Percentiles rank a stretch among this genome's conserved stretches.
Evolutionary conservation across 805 yeast species (phyloP).

Genomic region (Kodamaea laetipori): DNA sequence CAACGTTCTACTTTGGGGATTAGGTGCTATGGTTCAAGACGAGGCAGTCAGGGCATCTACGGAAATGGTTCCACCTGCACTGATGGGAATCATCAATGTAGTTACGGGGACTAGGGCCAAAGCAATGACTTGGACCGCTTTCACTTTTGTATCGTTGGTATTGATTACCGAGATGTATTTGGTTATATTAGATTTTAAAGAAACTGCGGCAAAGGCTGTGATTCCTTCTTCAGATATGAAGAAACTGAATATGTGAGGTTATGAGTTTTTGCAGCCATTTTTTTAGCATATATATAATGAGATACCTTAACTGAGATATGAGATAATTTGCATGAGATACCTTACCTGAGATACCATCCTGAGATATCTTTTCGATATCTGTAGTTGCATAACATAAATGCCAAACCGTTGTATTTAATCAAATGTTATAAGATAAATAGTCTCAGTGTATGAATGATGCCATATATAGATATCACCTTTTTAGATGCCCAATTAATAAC

Average conservation of each 20-base stretch:
- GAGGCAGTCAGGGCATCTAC: conserved; percentile 52
- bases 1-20: conserved; percentile 56
- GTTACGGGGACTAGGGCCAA: conserved; percentile 53
- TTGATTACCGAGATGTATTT: conserved; percentile 30
- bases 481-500: no score
- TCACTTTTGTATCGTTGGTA: conserved; percentile 48
- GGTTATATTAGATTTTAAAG: neutral
- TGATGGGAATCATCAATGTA: conserved; percentile 50
- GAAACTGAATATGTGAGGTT: neutral
- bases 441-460: no score
- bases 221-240: no score
- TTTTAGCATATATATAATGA: no score
- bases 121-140: conserved; percentile 63
- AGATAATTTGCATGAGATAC: no score
- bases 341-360: no score
- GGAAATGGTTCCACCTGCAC: conserved; percentile 48
- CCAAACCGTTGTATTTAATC: no score
- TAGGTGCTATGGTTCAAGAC: conserved; percentile 65
- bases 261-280: neutral
- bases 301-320: no score
- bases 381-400: no score
- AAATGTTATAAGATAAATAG: no score
- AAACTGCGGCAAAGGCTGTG: neutral
- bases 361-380: no score
- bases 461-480: no score